phyloP scores from a whole-genome alignment of 2,329 filamentous ascomycete genomes.

The Botrytis elliptica region DNA sequence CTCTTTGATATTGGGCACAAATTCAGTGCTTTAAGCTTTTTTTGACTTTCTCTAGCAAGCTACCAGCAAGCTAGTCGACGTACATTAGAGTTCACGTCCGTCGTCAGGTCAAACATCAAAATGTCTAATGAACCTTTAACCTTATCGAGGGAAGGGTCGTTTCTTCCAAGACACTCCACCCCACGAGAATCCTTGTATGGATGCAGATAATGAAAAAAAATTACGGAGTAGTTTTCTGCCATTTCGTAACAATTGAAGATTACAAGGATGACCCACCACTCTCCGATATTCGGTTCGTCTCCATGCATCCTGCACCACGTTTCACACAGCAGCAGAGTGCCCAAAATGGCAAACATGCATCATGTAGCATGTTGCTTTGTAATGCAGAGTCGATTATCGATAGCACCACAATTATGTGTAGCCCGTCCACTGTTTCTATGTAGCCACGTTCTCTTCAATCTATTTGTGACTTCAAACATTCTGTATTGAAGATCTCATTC shows the following conservation, averaged over 20 bases:
- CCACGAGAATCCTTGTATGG: neutral
- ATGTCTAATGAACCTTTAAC: neutral
- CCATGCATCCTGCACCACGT: conserved; percentile 8
- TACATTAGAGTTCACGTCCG: neutral
- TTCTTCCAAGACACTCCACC: neutral
- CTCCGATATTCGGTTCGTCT: neutral
- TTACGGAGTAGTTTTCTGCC: neutral
- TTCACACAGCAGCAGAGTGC: neutral
- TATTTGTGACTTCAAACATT: conserved; percentile 8
- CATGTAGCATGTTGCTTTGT: neutral
- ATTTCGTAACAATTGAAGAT: neutral
- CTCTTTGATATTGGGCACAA: conserved; percentile 3
- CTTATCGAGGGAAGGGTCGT: neutral
- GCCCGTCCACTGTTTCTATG: neutral
- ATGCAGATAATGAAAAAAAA: neutral
- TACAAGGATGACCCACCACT: conserved; percentile 21
- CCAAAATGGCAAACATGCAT: neutral
- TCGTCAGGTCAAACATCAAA: neutral
- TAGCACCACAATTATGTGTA: neutral
- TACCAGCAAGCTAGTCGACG: too few relatives aligned
- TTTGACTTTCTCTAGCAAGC: neutral
- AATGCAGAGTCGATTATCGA: neutral
- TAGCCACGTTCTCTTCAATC: conserved; percentile 1
- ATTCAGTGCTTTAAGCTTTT: neutral
- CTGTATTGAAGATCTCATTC: neutral